phyloP scores from a whole-genome alignment of 2,329 filamentous ascomycete genomes.

The Neopestalotiopsis sp. region DNA sequence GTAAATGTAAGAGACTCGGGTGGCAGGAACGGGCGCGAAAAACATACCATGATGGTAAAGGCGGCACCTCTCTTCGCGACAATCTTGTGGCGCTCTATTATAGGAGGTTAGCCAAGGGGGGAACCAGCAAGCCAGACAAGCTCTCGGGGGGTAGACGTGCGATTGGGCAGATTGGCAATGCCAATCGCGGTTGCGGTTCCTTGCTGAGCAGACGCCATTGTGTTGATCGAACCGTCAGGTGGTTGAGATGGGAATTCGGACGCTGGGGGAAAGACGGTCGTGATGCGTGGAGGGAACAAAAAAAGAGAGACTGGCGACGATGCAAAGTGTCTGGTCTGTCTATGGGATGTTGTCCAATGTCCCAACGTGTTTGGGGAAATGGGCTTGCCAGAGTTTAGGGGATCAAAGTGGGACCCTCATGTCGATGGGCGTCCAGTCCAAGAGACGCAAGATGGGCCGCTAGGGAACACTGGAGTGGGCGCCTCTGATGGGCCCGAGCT shows the following conservation, averaged over 20 bases:
- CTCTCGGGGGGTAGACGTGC: conserved; percentile 34
- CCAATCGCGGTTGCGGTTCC: conserved; percentile 73
- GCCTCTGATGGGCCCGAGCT: conserved; percentile 6
- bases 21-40: conserved; percentile 3
- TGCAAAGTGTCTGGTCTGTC: neutral
- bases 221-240: neutral
- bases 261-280: neutral
- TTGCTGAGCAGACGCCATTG: conserved; percentile 17
- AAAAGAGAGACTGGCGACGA: neutral
- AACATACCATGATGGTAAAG: conserved; percentile 96
- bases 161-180: conserved; percentile 77
- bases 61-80: conserved; percentile 87
- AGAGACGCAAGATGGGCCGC: neutral
- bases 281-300: neutral
- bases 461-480: conserved; percentile 3
- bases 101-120: conserved; percentile 4
- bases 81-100: conserved; percentile 69
- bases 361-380: conserved; percentile 13
- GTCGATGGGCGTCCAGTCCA: conserved; percentile 2
- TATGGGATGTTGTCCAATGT: conserved; percentile 1
- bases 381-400: conserved; percentile 19
- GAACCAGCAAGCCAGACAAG: neutral
- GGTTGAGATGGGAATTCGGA: neutral
- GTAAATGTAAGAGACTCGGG: neutral
- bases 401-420: conserved; percentile 6